Evolutionary conservation across 306 rosid genomes (phyloP).

Genomic region (Malus fusca): DNA sequence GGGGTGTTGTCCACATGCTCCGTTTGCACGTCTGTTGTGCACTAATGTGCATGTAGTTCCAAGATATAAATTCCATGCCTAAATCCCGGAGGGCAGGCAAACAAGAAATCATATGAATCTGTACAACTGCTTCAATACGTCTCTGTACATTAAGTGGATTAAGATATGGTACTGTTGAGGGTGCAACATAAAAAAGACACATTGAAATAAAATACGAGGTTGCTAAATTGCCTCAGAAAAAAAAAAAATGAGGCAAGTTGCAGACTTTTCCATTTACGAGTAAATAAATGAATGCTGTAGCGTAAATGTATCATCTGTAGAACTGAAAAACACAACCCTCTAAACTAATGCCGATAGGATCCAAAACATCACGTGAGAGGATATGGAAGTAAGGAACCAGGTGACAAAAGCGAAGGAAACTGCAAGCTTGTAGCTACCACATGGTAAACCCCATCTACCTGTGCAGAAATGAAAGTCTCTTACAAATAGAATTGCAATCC

Average conservation of each 20-base stretch:
- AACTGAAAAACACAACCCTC: slow-evolving; percentile 22
- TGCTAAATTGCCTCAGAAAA: not conserved
- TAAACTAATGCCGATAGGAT: slow-evolving; percentile 61
- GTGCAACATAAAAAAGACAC: not conserved
- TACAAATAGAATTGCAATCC: slow-evolving; percentile 49
- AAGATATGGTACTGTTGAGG: not conserved
- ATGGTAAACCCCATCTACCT: slow-evolving; percentile 23
- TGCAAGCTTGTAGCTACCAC: slow-evolving; percentile 56
- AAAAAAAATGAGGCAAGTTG: slow-evolving; percentile 1
- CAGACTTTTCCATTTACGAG: slow-evolving; percentile 30
- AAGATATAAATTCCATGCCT: not conserved
- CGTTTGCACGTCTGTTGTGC: not conserved
- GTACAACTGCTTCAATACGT: not conserved
- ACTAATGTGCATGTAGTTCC: not conserved
- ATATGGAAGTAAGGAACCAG: slow-evolving; percentile 69
- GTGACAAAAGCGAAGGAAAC: slow-evolving; percentile 72
- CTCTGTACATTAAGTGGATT: not conserved
- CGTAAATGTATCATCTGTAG: slow-evolving; percentile 10
- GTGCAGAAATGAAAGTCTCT: slow-evolving; percentile 50
- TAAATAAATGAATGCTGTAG: slow-evolving; percentile 18
- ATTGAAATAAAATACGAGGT: not conserved
- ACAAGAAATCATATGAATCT: not conserved
- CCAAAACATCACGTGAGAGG: slow-evolving; percentile 94
- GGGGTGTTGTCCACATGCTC: not conserved
- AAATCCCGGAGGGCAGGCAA: not conserved